Percentiles rank a stretch among this genome's conserved stretches.
These are phyloP conservation scores for Citrullus colocynthis DNA, from an alignment of 306 rosid species.

Conservation along the genomic window DNA sequence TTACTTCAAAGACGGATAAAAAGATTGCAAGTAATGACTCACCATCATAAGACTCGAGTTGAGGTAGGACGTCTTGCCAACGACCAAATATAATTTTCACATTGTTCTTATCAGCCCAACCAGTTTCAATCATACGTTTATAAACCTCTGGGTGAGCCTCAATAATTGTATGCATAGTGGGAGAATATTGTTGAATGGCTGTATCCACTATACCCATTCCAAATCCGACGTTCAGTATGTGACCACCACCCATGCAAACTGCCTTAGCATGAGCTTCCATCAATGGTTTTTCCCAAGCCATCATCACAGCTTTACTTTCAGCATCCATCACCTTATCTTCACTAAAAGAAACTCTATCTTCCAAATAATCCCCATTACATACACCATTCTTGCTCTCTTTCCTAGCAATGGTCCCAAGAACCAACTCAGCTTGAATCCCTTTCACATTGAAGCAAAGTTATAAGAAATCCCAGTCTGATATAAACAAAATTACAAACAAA, in stretches of 20 bases:
- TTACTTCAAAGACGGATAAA: background rate
- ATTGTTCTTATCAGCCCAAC: conserved; percentile 64
- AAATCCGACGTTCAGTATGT: conserved; percentile 64
- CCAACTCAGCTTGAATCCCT: conserved; percentile 83
- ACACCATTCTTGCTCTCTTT: conserved; percentile 24
- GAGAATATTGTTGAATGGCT: conserved; percentile 66
- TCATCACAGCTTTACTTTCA: conserved; percentile 82
- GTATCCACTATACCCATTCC: conserved; percentile 96
- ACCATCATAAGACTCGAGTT: conserved; percentile 74
- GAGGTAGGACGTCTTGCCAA: conserved; percentile 75
- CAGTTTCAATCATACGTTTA: conserved; percentile 46
- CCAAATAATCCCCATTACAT: conserved; percentile 45
- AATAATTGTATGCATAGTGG: conserved; percentile 58
- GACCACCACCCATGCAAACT: conserved; percentile 78
- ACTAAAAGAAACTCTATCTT: conserved; percentile 70
- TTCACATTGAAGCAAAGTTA: background rate
- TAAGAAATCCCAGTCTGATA: background rate
- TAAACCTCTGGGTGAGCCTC: conserved; percentile 87
- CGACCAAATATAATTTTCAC: conserved; percentile 68
- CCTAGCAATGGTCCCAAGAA: conserved; percentile 73
- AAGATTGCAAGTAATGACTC: conserved; percentile 12
- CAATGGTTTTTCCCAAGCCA: conserved; percentile 96
- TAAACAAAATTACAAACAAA: background rate
- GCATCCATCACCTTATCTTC: conserved; percentile 84
- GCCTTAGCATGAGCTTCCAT: conserved; percentile 99